Evolutionary conservation across 202 grass and related monocot species (phyloP), one percentile per base, ranked within the genome.

Genomic region (Saccharum hybrid): DNA sequence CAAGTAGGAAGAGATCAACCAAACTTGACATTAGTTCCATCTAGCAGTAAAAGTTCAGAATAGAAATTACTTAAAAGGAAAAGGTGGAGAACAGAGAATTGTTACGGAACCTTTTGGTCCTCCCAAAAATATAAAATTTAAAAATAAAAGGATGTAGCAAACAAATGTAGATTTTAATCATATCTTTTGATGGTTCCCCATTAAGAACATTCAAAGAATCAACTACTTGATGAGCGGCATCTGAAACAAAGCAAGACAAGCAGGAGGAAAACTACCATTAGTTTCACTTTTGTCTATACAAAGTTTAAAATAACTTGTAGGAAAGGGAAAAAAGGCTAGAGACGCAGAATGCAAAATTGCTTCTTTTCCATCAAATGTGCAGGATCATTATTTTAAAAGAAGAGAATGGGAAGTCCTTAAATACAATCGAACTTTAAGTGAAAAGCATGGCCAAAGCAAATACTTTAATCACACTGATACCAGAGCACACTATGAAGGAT

Each of bases 111-210:
- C 54, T 59, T 59, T 19, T 0, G 19, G 54, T 59, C 19, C 19
- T 59, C 54, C 8, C 52, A 56, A 56, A n/a, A 56, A 56, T 19
- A n/a, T 56, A 56, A 56, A 56, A 56, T n/a, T 56, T 1, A n/a
- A 56, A 52, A 56, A n/a, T n/a, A 56, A n/a, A 52, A 56, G 18
- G 52, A n/a, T 56, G 5, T n/a, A 56, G 18, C 52, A n/a, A 19
- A 56, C 52, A 56, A 56, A 19, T 56, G 52, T 15, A 78, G 62
- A 78, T 9, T 51, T 41, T 14, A n/a, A 84, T 71, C 19, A 78
- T 37, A 70, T 68, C 79, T 68, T 69, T 33, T 30, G 16, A 18
- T 63, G 37, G 65, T 59, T 76, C 49, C 48, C 56, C 49, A 33
- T 16, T 45, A 59, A 30, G 2, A 34, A 68, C 26, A 26, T 77